These are phyloP conservation scores for Paraphaeosphaeria minitans DNA, from an alignment of 2,329 filamentous ascomycete genomes.

Conservation along the genomic window DNA sequence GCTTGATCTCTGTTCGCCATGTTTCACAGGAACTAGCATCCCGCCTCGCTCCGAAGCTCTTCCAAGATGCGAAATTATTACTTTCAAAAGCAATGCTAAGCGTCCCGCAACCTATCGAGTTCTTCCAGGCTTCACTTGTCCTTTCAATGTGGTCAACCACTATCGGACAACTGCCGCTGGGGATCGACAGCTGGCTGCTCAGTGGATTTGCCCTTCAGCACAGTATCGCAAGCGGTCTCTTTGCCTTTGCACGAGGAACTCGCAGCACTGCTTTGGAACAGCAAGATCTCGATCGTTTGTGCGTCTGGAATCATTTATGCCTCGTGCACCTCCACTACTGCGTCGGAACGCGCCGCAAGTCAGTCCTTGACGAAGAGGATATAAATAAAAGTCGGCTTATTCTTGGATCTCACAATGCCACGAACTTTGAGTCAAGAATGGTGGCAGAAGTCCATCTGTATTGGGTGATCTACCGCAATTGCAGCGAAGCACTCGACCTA, in stretches of 20 bases:
- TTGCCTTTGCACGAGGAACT: constrained; percentile 23
- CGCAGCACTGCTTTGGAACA: constrained; percentile 19
- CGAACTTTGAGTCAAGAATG: constrained; percentile 55
- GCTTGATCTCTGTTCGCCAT: constrained; percentile 51
- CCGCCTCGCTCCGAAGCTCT: constrained; percentile 45
- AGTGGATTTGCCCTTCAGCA: constrained; percentile 53
- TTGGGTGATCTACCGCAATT: constrained; percentile 52
- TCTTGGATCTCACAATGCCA: constrained; percentile 46
- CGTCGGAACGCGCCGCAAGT: constrained; percentile 49
- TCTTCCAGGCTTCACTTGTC: constrained; percentile 52
- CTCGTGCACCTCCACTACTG: constrained; percentile 55
- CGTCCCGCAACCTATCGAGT: constrained; percentile 49
- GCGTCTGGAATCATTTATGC: constrained; percentile 53
- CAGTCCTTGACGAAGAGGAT: constrained; percentile 46
- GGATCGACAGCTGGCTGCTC: constrained; percentile 54
- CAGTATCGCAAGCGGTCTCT: constrained; percentile 45
- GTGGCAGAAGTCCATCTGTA: constrained; percentile 54
- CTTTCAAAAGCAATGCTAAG: constrained; percentile 40
- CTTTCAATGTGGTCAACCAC: constrained; percentile 55
- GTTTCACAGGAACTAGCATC: constrained; percentile 47
- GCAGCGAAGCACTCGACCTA: constrained; percentile 38
- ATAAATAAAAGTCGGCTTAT: constrained; percentile 48
- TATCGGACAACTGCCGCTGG: constrained; percentile 51
- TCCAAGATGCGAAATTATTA: constrained; percentile 42
- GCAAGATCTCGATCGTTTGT: constrained; percentile 38